Percentiles rank a stretch among this genome's conserved stretches.
Conservation (phyloP, 768 basidiomycete species). For the Agaricus subrufescens region DNA sequence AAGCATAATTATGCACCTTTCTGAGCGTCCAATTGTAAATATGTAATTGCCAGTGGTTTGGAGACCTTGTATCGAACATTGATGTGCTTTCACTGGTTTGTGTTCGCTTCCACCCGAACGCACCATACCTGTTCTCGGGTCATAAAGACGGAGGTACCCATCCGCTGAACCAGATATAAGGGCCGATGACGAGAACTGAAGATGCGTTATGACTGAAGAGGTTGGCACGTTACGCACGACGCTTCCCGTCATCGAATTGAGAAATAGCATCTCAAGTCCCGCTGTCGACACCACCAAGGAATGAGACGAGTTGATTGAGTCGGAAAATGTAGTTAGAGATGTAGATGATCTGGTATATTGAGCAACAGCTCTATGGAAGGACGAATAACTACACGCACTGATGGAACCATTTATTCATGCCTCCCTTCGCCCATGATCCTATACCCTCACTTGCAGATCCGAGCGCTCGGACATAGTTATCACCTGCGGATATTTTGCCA, state of each 20-base stretch:
- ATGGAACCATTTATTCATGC: conserved; percentile 78
- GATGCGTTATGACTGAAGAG: conserved; percentile 57
- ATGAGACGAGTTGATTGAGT: conserved; percentile 46
- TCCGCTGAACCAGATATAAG: conserved; percentile 70
- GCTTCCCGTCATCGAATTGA: conserved; percentile 72
- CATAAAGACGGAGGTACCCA: conserved; percentile 69
- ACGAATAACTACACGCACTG: conserved; percentile 39
- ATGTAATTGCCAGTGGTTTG: conserved; percentile 75
- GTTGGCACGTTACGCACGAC: conserved; percentile 52
- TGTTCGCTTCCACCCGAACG: conserved; percentile 41
- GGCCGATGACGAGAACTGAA: conserved; percentile 60
- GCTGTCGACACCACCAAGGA: conserved; percentile 56
- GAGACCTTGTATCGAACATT: conserved; percentile 76
- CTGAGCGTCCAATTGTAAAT: conserved; percentile 83
- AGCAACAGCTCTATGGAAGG: background rate
- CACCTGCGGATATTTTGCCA: conserved; percentile 71
- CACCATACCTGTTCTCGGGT: conserved; percentile 56
- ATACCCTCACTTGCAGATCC: conserved; percentile 58
- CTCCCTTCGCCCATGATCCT: conserved; percentile 82
- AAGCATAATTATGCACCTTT: conserved; percentile 48
- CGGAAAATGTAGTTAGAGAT: conserved; percentile 38
- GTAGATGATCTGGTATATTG: conserved; percentile 21
- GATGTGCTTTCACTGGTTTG: conserved; percentile 69
- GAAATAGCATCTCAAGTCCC: conserved; percentile 56
- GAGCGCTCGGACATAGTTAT: conserved; percentile 70